Base-by-base conservation (phyloP, 1,139 yeast genomes). In the Candida tetrigidarum region DNA sequence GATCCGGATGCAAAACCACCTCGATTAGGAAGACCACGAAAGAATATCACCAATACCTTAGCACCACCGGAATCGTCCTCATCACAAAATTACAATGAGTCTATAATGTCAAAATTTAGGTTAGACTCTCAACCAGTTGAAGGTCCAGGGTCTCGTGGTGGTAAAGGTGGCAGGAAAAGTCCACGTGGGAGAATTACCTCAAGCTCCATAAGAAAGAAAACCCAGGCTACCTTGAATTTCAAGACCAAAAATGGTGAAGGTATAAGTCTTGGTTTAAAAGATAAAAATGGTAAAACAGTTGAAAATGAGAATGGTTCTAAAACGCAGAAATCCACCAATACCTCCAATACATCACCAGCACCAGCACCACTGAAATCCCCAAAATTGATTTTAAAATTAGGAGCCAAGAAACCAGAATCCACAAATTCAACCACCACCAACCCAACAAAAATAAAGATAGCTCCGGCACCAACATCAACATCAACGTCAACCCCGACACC, bases 141-240 rank as follows among this genome's bases (percentile, higher is more conserved):
- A 45, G 78, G 78, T 0, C 76, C 77, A 0, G 78, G 78, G 0
- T 71, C 77, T 2, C 58, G 78, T 10, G 78, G 78, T 2, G 78
- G 78, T 1, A 63, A 60, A 42, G 58, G 58, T 2, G 50, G 50
- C 1, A 46, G 58, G 35, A 53, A 57, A 29, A 46, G 50, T 5
- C 64, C 67, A 11, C 56, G 63, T 32, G 76, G 76, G 0, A 57
- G 60, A 47, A 50, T 67, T 15, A 63, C 70, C 3, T 48, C 59
- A 2, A 60, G 56, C 8, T 49, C 58, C 1, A 37, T 60, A 3
- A 52, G 56, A 32, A 62, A 56, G 42, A 53, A 58, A 42, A 58
- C 35, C 8, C 67, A 62, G 40, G 48, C 65, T 3, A 42, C 53
- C 14, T 47, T 59, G 25, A 49, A 51, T 29, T 57, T 57, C 40